Evolutionary conservation across 805 yeast species (phyloP), one percentile per base, ranked within the genome.

Genomic region (Cyberlindnera sargentensis): DNA sequence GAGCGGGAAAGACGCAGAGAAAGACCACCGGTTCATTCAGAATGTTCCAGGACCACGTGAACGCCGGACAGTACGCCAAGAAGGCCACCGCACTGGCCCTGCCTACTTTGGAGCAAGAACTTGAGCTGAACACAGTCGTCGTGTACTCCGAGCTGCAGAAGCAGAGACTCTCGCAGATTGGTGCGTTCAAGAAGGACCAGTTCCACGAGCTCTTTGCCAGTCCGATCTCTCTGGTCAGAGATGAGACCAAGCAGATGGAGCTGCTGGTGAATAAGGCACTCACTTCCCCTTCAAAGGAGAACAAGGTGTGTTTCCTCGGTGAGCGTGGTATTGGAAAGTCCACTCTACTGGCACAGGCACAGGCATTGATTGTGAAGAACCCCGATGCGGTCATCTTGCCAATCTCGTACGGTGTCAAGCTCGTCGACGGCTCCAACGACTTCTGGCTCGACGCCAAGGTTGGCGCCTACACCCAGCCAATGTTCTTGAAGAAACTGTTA

Each of bases 291-390:
- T 56, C 73, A 0, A 60, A 73, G 1, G 53, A 63, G 9, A 82
- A 78, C 56, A 71, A 82, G 52, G 53, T 73, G 29, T 66, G 80
- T 29, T 47, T 87, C n/a, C 60, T 75, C 23, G 95, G 95, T 36
- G 80, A 74, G 43, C 64, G 75, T 36, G 96, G 96, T 39, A 71
- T 76, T 8, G 97, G 97, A 6, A 90, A 89, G 66, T 76, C 91
- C 3, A 76, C 87, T 0, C 56, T 82, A 33, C 54, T 89, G 38
- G 62, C 90, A 0, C 96, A 89, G 61, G 69, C 81, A 2, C 82
- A 82, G 36, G 77, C 83, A 0, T 62, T 84, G 38, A 73, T 79
- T 3, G 58, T 65, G 8, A 54, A 69, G 31, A 58, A 60, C 29
- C 54, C 63, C 30, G 61, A 67, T 15, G 62, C 73, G 27, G 68